Percentiles rank a stretch among this genome's conserved stretches.
These are phyloP conservation scores for Seminavis robusta DNA, from an alignment of 108 stramenopile genomes.

Conservation along the genomic window DNA sequence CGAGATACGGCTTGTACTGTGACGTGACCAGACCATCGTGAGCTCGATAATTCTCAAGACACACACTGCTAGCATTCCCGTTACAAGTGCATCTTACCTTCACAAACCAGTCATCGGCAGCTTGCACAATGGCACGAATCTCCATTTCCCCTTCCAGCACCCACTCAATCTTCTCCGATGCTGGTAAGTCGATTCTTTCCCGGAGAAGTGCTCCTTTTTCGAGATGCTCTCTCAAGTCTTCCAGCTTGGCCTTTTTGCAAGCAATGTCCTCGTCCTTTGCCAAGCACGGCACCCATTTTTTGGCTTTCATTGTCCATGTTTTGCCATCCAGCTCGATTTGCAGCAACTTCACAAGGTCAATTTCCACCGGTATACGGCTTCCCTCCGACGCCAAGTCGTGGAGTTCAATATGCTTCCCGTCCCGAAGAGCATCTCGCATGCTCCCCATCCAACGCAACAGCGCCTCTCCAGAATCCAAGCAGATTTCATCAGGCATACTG, in stretches of 20 bases:
- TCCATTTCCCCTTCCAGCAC: conserved; percentile 53
- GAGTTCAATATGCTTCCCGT: conserved; percentile 29
- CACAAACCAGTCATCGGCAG: conserved; percentile 64
- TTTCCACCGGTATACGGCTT: conserved; percentile 71
- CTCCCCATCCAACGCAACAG: conserved; percentile 45
- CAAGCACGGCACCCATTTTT: conserved; percentile 56
- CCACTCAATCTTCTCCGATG: conserved; percentile 40
- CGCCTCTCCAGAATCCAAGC: conserved; percentile 14
- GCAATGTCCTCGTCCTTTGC: conserved; percentile 19
- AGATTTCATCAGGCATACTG: conserved; percentile 7
- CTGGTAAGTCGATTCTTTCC: conserved; percentile 41
- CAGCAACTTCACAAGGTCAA: conserved; percentile 59
- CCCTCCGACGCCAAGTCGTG: conserved; percentile 64
- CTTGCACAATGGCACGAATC: conserved; percentile 42
- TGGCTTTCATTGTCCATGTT: conserved; percentile 64
- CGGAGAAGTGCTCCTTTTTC: conserved; percentile 56
- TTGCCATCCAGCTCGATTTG: conserved; percentile 76
- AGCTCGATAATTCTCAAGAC: not conserved
- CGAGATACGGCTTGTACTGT: conserved; percentile 53
- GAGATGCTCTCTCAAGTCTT: conserved; percentile 66
- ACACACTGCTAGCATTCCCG: not conserved
- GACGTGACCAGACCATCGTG: not conserved
- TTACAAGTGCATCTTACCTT: conserved; percentile 34
- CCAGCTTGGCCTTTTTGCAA: conserved; percentile 63
- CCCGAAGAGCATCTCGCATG: conserved; percentile 43